These are phyloP conservation scores for Apiospora sp. DNA, from an alignment of 2,329 filamentous ascomycete genomes.

Conservation along the genomic window DNA sequence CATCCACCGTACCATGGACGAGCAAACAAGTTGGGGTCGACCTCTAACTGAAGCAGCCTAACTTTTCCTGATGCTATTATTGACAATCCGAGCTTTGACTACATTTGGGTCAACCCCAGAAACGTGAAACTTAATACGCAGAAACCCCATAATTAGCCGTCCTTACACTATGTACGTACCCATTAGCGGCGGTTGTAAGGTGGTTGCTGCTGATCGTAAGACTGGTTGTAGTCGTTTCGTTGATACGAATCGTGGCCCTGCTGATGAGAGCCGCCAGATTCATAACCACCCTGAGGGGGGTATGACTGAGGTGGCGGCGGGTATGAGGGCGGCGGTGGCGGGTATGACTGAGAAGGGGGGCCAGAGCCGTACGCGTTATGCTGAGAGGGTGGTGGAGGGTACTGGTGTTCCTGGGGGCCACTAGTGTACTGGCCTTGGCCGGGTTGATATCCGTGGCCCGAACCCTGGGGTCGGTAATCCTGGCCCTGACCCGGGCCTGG, in stretches of 20 bases:
- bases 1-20: not conserved
- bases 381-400: not conserved
- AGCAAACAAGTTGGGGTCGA: not conserved
- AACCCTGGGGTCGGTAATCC: slow-evolving; percentile 5
- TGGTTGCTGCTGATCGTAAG: not conserved
- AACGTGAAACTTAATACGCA: not conserved
- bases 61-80: not conserved
- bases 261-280: not conserved
- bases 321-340: slow-evolving; percentile 12
- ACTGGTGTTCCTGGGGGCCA: slow-evolving; percentile 1
- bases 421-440: slow-evolving; percentile 15
- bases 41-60: not conserved
- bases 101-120: not conserved
- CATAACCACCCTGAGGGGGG: slow-evolving; percentile 10
- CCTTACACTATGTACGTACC: not conserved
- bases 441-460: not conserved
- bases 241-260: slow-evolving; percentile 3
- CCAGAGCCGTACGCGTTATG: not conserved
- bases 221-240: slow-evolving; percentile 11
- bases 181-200: slow-evolving; percentile 10
- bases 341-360: not conserved
- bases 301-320: slow-evolving; percentile 17
- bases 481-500: not conserved
- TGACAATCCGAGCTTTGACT: not conserved
- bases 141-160: not conserved